Evolutionary conservation across 306 rosid species (phyloP).

Genomic region (Luffa acutangula): DNA sequence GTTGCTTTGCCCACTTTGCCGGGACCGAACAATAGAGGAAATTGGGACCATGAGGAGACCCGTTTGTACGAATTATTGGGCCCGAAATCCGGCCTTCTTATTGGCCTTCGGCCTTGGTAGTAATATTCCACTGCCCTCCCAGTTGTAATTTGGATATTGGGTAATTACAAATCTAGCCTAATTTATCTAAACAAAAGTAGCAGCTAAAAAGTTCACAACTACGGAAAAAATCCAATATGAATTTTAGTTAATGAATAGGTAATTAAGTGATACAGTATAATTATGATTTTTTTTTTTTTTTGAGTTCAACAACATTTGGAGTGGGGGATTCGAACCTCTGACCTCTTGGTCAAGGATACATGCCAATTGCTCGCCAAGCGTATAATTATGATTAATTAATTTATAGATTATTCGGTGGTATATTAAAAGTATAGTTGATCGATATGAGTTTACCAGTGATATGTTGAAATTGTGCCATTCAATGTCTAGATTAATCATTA

Average conservation of each 20-base stretch:
- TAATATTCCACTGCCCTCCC: constrained; percentile 2
- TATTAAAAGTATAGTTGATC: no score
- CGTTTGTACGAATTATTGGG: background rate
- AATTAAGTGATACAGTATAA: background rate
- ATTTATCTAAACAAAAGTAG: background rate
- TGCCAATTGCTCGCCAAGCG: no score
- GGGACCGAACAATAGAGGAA: background rate
- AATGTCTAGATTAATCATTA: no score
- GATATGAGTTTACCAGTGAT: no score
- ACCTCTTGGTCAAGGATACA: no score
- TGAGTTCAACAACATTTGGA: no score
- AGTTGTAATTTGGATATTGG: background rate
- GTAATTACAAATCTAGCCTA: background rate
- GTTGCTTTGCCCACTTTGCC: constrained; percentile 7
- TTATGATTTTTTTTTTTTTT: no score
- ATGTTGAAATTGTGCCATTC: no score
- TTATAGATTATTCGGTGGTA: background rate
- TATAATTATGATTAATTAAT: background rate
- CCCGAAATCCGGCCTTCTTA: background rate
- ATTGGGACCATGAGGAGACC: background rate
- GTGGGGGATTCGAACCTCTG: no score
- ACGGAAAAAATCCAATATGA: background rate
- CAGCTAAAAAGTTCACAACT: background rate
- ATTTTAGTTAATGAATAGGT: background rate
- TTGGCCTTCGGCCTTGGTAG: background rate